Conservation (phyloP, 1,284 basidiomycete genomes). For the Heterobasidion parviporum region DNA sequence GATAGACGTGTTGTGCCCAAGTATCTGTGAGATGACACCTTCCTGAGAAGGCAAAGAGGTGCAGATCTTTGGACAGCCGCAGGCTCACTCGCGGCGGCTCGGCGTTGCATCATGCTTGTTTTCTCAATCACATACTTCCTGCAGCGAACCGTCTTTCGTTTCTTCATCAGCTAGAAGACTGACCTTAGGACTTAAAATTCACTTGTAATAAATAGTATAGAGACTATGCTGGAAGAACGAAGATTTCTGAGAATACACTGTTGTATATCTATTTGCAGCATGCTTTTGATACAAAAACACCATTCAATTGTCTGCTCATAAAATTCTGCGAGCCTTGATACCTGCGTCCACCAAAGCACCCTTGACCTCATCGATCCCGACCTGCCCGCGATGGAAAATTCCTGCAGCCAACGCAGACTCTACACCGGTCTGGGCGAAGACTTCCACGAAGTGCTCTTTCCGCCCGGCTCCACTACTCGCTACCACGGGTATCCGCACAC, state of each 20-base stretch:
- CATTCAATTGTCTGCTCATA: not conserved
- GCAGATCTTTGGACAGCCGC: too few species aligned
- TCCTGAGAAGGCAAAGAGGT: too few species aligned
- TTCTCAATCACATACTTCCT: too few species aligned
- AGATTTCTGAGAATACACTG: not conserved
- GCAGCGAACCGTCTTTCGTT: too few species aligned
- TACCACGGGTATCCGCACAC: conserved; percentile 87
- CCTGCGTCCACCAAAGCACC: conserved; percentile 37
- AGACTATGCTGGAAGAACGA: too few species aligned
- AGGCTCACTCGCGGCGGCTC: too few species aligned
- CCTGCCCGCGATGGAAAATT: conserved; percentile 93
- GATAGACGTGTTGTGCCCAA: not conserved
- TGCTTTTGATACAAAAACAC: not conserved
- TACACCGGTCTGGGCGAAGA: conserved; percentile 73
- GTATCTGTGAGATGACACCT: not conserved
- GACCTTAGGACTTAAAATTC: too few species aligned
- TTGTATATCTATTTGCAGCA: not conserved
- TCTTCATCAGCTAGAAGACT: too few species aligned
- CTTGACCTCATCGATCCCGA: conserved; percentile 71
- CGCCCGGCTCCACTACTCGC: conserved; percentile 91
- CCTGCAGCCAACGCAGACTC: conserved; percentile 97
- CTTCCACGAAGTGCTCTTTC: conserved; percentile 77
- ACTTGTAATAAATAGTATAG: too few species aligned
- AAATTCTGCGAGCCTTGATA: conserved; percentile 32
- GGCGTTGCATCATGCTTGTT: too few species aligned